phyloP scores from a whole-genome alignment of 1,139 yeast genomes.

The Debaryomyces udenii region DNA sequence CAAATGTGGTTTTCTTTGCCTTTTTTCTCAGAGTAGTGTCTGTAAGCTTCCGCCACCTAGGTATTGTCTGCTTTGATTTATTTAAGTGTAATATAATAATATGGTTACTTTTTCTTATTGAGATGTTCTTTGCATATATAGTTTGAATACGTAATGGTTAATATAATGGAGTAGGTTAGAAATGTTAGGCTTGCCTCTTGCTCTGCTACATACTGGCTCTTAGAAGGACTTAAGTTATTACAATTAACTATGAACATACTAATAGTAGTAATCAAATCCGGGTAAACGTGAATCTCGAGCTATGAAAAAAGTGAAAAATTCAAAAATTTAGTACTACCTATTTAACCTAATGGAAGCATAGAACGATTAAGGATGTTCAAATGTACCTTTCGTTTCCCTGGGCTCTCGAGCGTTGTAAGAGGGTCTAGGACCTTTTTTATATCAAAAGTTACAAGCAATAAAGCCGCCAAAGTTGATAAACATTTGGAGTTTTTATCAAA shows the following conservation, averaged over 20 bases:
- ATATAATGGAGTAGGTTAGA: too few relatives aligned
- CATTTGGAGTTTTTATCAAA: constrained; percentile 66
- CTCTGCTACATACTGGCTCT: too few relatives aligned
- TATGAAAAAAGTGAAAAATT: constrained; percentile 9
- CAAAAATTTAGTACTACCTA: constrained; percentile 1
- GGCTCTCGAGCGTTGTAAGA: constrained; percentile 3
- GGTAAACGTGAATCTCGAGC: constrained; percentile 9
- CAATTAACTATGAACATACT: too few relatives aligned
- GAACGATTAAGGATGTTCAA: constrained; percentile 6
- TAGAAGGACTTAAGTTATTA: neutral
- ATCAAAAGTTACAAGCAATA: constrained; percentile 2
- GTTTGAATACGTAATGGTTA: too few relatives aligned
- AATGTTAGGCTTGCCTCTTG: too few relatives aligned
- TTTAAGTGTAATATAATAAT: too few relatives aligned
- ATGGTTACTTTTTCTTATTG: too few relatives aligned
- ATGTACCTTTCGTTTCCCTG: constrained; percentile 6
- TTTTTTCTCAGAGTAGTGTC: too few relatives aligned
- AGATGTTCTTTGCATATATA: too few relatives aligned
- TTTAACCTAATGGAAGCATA: neutral
- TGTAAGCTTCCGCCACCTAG: too few relatives aligned
- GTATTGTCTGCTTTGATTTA: too few relatives aligned
- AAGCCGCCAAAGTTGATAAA: constrained; percentile 26
- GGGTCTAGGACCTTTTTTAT: constrained; percentile 11
- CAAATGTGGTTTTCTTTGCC: too few relatives aligned
- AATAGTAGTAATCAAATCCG: constrained; percentile 3